Conservation (phyloP, 371 early-diverging fungal genomes). For the Apophysomyces ossiformis region DNA sequence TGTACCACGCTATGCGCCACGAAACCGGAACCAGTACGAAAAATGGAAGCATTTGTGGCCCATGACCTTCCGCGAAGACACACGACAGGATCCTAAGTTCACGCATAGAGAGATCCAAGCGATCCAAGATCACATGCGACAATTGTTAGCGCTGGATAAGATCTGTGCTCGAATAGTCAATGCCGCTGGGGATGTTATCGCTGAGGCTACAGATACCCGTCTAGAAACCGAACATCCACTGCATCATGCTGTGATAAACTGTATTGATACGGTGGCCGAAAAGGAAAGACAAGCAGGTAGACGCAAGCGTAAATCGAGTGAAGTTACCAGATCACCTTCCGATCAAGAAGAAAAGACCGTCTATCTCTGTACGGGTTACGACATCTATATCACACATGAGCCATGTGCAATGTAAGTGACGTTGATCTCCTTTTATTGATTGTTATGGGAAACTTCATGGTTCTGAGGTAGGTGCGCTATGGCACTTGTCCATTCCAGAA, state of each 20-base stretch:
- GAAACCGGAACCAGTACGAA: conserved; percentile 61
- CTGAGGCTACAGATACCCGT: conserved; percentile 55
- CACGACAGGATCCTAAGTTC: conserved; percentile 55
- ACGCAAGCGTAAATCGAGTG: conserved; percentile 30
- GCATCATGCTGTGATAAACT: conserved; percentile 69
- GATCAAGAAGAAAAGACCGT: conserved; percentile 21
- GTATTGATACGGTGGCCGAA: conserved; percentile 53
- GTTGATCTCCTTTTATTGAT: neutral
- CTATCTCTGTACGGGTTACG: conserved; percentile 69
- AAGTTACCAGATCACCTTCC: conserved; percentile 16
- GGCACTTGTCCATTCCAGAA: conserved; percentile 81
- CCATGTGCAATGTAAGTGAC: conserved; percentile 68
- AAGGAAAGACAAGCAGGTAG: conserved; percentile 29
- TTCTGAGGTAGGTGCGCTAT: conserved; percentile 68
- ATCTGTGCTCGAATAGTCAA: conserved; percentile 55
- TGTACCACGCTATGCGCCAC: conserved; percentile 53
- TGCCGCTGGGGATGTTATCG: conserved; percentile 39
- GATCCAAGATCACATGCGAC: conserved; percentile 45
- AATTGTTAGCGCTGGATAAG: conserved; percentile 25
- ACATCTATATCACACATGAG: conserved; percentile 65
- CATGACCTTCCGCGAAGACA: conserved; percentile 61
- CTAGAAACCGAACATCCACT: conserved; percentile 50
- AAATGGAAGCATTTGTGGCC: conserved; percentile 68
- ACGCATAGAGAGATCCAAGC: conserved; percentile 38
- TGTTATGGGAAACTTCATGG: neutral